Base-by-base conservation (phyloP, 2,329 filamentous ascomycete species). In the Scedosporium aurantiacum region DNA sequence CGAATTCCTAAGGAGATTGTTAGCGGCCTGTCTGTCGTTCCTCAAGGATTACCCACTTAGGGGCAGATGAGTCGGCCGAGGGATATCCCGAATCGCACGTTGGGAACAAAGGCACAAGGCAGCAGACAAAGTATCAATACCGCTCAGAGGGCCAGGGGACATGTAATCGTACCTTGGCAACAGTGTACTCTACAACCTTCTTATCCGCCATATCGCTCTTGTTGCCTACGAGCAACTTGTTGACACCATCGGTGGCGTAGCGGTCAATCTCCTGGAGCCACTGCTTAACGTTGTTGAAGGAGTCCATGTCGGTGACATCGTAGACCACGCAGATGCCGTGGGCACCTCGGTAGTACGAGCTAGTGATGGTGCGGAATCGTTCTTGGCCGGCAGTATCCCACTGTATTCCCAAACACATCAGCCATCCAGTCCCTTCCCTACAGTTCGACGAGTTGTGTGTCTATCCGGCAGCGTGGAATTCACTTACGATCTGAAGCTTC, bases 171-270 rank as follows among this genome's bases (percentile, higher is more conserved):
- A 97, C 94, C 90, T 99, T 99, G 69, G 94, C 94, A 68, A 97
- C 94, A 66, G 91, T 96, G 85, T 99, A 99, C 78, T 99, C 94
- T 65, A 99, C 94, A 47, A 97, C 94, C 83, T 97, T 99, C 89
- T 99, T 99, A 80, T 99, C 94, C 63, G 93, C 87, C 91, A 99
- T 97, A 89, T 99, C 94, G 79, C 91, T 96, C 89, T 99, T 99
- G 89, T 99, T 99, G 73, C 94, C 94, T 65, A 99, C 93, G 65
- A 99, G 87, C 67, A 99, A 84, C 85, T 99, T 99, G 86, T 99
- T 99, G 73, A 99, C 94, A 67, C 94, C 94, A 79, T 99, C 94
- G 68, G 94, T 99, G 70, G 94, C 94, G 73, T 99, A 97, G 76
- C 94, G 88, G 81, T 99, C 94, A 70, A 99, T 99, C 81, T 99